phyloP scores from a whole-genome alignment of 495 filamentous ascomycete species.

The Baudoinia panamericana region DNA sequence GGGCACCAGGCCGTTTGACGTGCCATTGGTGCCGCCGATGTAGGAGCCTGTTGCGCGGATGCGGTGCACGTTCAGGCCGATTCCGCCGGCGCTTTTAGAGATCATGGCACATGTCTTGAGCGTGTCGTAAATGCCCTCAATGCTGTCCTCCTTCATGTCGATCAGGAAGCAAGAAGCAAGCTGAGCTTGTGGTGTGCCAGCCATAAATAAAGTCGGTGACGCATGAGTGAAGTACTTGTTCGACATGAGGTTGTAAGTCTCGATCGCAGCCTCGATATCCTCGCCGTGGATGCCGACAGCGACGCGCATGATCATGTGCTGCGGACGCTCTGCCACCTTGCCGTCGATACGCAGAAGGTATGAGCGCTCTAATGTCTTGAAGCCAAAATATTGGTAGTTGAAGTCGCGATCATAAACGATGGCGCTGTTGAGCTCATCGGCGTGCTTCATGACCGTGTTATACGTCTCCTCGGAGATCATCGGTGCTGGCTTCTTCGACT shows the following conservation, averaged over 20 bases:
- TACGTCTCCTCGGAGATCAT: conserved; percentile 89
- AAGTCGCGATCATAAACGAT: conserved; percentile 99
- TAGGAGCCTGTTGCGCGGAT: conserved; percentile 96
- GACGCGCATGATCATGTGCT: conserved; percentile 99
- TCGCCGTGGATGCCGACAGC: conserved; percentile 92
- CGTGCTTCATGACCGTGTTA: conserved; percentile 85
- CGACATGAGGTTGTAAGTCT: conserved; percentile 98
- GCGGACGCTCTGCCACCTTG: conserved; percentile 88
- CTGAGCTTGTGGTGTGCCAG: conserved; percentile 85
- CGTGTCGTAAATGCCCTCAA: conserved; percentile 98
- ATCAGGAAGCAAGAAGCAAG: conserved; percentile 95
- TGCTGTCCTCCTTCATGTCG: conserved; percentile 97
- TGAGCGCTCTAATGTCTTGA: conserved; percentile 97
- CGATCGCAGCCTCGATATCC: conserved; percentile 81
- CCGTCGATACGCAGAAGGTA: conserved; percentile 87
- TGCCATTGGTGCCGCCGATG: conserved; percentile 93
- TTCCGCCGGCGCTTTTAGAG: conserved; percentile 96
- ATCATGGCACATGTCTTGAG: conserved; percentile 99
- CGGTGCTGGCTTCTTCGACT: conserved; percentile 67
- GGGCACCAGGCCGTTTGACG: conserved; percentile 91
- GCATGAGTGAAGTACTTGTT: conserved; percentile 96
- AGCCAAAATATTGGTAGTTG: conserved; percentile 99
- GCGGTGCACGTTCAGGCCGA: conserved; percentile 87
- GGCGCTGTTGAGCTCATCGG: conserved; percentile 91
- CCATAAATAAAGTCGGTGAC: conserved; percentile 95